Conservation (phyloP, 2,329 filamentous ascomycete genomes). For the Blastomyces emzantsi region DNA sequence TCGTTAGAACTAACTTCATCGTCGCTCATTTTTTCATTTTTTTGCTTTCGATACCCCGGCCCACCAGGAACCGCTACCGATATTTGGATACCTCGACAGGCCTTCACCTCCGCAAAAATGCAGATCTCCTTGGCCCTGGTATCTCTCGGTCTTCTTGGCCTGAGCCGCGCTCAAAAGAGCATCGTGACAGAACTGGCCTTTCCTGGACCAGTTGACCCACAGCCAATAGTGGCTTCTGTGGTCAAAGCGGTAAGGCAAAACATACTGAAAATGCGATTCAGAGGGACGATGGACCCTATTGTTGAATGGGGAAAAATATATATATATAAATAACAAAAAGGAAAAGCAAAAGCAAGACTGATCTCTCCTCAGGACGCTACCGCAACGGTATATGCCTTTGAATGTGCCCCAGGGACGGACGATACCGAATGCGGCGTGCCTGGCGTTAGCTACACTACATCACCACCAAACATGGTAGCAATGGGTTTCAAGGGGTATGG, state of each 20-base stretch:
- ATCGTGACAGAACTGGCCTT: not conserved
- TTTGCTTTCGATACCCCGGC: not conserved
- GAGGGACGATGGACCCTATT: not conserved
- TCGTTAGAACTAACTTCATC: not conserved
- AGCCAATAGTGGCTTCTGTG: not conserved
- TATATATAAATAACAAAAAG: not conserved
- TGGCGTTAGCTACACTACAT: not conserved
- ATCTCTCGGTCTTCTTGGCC: slow-evolving; percentile 1
- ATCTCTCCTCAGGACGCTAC: not conserved
- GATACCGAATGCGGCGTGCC: not conserved
- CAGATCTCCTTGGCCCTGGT: not conserved
- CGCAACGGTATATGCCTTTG: not conserved
- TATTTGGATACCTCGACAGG: not conserved
- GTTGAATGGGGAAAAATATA: not conserved
- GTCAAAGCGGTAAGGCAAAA: not conserved
- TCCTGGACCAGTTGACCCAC: not conserved
- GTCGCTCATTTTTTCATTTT: not conserved
- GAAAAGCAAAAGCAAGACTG: not conserved
- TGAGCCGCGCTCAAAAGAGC: not conserved
- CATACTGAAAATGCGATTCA: not conserved
- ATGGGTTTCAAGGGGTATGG: not conserved
- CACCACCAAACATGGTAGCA: not conserved
- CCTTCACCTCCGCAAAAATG: not conserved
- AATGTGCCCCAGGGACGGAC: not conserved
- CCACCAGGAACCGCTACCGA: not conserved